A percentile compares a stretch with the other conserved stretches of the same genome.
Evolutionary conservation across 1,284 basidiomycete genomes (phyloP).

Genomic region (Sphagnurus paluster): DNA sequence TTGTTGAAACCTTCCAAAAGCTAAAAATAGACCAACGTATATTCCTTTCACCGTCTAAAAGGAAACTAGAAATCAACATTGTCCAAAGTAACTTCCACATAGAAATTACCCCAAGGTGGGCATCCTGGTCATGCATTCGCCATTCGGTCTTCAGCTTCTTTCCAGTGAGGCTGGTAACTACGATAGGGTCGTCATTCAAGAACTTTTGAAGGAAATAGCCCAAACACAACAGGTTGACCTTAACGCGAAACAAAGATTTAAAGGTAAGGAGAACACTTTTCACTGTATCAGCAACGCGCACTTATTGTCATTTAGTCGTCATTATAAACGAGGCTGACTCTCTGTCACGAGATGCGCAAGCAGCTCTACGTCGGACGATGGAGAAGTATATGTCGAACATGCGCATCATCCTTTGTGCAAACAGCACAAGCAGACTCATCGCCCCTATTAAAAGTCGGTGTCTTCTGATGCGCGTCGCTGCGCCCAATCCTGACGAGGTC

Average conservation of each 20-base stretch:
- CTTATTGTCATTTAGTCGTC: conserved; percentile 66
- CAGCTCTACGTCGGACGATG: conserved; percentile 96
- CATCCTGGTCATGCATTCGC: neutral
- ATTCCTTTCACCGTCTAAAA: conserved; percentile 92
- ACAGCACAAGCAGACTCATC: conserved; percentile 95
- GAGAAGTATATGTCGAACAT: conserved; percentile 99
- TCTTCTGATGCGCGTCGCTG: conserved; percentile 90
- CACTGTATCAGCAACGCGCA: neutral
- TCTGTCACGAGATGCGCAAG: conserved; percentile 94
- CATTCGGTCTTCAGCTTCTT: neutral
- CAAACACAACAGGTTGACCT: conserved; percentile 98
- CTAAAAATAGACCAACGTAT: conserved; percentile 98
- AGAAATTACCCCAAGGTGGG: conserved; percentile 93
- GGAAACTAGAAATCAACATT: conserved; percentile 96
- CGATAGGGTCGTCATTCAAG: conserved; percentile 95
- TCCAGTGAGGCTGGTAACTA: conserved; percentile 93
- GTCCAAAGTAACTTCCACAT: conserved; percentile 98
- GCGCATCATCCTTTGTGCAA: conserved; percentile 97
- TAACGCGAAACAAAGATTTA: conserved; percentile 94
- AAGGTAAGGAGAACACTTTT: conserved; percentile 56
- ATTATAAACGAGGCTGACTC: conserved; percentile 98
- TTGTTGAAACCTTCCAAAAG: conserved; percentile 41
- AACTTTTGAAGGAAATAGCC: conserved; percentile 97
- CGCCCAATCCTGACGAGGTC: conserved; percentile 81
- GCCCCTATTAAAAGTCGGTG: conserved; percentile 97